Conservation (phyloP, 805 yeast genomes). For the Priceomyces medius region DNA sequence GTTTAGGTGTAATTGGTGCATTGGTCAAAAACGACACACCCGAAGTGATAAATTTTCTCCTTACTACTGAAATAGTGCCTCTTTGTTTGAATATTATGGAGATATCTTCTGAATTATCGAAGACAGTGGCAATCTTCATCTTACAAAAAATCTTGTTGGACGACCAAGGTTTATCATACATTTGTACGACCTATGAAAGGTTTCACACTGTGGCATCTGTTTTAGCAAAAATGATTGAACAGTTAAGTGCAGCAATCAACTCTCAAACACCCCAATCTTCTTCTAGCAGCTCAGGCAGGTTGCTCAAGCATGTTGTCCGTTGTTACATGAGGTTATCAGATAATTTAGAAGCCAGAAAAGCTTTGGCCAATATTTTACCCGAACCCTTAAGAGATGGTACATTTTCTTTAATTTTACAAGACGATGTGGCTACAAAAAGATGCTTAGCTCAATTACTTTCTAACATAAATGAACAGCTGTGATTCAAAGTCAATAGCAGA, state of each 20-base stretch:
- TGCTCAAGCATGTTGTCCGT: constrained; percentile 89
- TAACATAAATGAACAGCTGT: constrained; percentile 44
- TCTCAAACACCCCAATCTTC: constrained; percentile 38
- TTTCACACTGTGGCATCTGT: constrained; percentile 93
- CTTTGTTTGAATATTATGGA: constrained; percentile 94
- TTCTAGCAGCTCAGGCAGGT: constrained; percentile 63
- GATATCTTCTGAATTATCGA: constrained; percentile 86
- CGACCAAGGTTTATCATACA: constrained; percentile 85
- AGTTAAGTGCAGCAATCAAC: constrained; percentile 52
- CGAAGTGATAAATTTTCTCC: constrained; percentile 85
- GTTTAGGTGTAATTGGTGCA: constrained; percentile 96
- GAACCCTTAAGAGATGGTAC: constrained; percentile 87
- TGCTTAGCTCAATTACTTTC: constrained; percentile 81
- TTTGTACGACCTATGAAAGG: constrained; percentile 93
- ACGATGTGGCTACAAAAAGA: constrained; percentile 84
- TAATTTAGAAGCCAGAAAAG: constrained; percentile 85
- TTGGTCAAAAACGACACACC: constrained; percentile 93
- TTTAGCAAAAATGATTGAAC: constrained; percentile 83
- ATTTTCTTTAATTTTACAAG: constrained; percentile 72
- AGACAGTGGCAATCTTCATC: constrained; percentile 95
- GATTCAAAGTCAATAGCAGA: neutral
- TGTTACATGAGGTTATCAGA: constrained; percentile 90
- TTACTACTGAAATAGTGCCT: constrained; percentile 96
- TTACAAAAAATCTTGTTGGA: constrained; percentile 90
- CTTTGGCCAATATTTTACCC: constrained; percentile 79